A percentile compares a stretch with the other conserved stretches of the same genome.
These are phyloP conservation scores for Amanita molliuscula DNA, from an alignment of 768 basidiomycete genomes.

Conservation along the genomic window DNA sequence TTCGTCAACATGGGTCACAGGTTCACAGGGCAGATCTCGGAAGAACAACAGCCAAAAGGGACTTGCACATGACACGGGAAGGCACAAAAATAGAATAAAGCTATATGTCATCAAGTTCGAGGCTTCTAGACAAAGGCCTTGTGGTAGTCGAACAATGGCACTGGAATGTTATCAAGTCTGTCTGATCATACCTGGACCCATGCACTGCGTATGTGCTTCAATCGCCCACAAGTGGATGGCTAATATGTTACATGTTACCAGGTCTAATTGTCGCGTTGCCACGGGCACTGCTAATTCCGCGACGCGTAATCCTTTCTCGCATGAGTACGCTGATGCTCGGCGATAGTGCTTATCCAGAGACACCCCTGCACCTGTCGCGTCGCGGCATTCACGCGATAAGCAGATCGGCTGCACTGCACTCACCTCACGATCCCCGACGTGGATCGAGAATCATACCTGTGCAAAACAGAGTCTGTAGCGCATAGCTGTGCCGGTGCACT, in stretches of 20 bases:
- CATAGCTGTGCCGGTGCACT: not conserved
- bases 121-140: not conserved
- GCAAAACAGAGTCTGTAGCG: not conserved
- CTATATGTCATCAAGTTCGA: not conserved
- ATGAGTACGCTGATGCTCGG: not conserved
- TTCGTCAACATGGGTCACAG: slow-evolving; percentile 1
- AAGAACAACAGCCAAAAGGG: not conserved
- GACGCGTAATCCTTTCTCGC: not conserved
- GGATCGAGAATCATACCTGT: not conserved
- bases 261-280: not conserved
- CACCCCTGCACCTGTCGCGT: not conserved
- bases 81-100: not conserved
- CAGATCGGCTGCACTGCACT: not conserved
- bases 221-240: no score
- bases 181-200: slow-evolving; percentile 1
- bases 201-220: not conserved
- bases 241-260: not conserved
- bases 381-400: not conserved
- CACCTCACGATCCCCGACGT: not conserved
- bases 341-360: not conserved
- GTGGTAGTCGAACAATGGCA: not conserved
- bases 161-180: not conserved
- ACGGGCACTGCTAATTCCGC: not conserved
- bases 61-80: not conserved
- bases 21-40: slow-evolving; percentile 1